Evolutionary conservation across 345 rosid species (phyloP), one percentile per base, ranked within the genome.

Genomic region (Brassica cretica): DNA sequence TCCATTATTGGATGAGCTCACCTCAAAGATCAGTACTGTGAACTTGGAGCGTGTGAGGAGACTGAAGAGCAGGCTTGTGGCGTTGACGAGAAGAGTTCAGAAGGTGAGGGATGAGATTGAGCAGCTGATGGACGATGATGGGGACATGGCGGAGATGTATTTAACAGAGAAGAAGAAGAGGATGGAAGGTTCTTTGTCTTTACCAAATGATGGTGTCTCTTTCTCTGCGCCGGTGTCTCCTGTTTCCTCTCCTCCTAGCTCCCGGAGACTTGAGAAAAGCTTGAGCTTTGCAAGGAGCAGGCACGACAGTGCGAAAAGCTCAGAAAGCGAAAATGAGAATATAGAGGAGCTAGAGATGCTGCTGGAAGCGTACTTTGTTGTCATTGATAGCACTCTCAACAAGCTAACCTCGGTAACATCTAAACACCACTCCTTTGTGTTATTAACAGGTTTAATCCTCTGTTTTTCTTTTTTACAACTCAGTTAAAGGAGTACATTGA

Each of bases 31-130:
- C 83, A 95, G 99, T 80, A 95, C 99, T 7, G 73, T 90, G 71
- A 95, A 93, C 79, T 84, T 95, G 93, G 98, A 95, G 83, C 93
- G 97, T 56, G 98, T 68, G 51, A 97, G 98, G 18, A 86, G 99
- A 84, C 86, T 95, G 76, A 95, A 95, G 84, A 95, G 98, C 87
- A 87, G 97, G 77, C 98, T 95, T 70, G 98, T 93, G 66, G 98
- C 97, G 12, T 82, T 95, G 84, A 93, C 97, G 21, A 82, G 98
- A 71, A 88, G 98, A 87, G 99, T 95, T 80, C 99, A 95, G 80
- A 95, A 93, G 92, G 99, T 96, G 58, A 89, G 99, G 79, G 99
- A 96, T 83, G 99, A 96, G 89, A 96, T 96, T 73, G 99, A 96
- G 80, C 98, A 96, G 84, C 89, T 96, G 29, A 96, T 96, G 99